phyloP scores from a whole-genome alignment of 345 rosid species.

The Moringa oleifera region DNA sequence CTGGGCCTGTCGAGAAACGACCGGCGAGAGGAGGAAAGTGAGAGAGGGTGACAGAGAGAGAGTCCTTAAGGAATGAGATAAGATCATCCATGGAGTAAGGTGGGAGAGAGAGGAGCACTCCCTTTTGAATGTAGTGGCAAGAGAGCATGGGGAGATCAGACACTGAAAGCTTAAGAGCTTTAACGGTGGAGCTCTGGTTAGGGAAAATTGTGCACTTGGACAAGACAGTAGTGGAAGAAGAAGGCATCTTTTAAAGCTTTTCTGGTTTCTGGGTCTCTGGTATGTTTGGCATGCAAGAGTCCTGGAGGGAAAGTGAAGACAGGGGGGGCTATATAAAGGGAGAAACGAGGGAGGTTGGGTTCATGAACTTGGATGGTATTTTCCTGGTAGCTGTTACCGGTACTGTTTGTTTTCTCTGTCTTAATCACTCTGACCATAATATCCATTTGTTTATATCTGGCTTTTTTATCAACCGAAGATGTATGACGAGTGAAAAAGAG shows the following conservation, averaged over 20 bases:
- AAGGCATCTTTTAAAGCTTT: conserved; percentile 40
- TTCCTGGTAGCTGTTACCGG: background rate
- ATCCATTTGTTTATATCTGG: no score
- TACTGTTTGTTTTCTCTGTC: no score
- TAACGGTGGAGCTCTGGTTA: conserved; percentile 29
- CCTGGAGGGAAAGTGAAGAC: background rate
- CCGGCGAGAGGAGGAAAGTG: conserved; percentile 87
- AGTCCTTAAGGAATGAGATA: conserved; percentile 38
- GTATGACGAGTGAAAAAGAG: no score
- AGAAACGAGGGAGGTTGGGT: conserved; percentile 24
- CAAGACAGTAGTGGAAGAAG: conserved; percentile 34
- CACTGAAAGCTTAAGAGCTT: conserved; percentile 63
- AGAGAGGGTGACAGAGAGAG: conserved; percentile 67
- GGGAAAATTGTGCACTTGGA: conserved; percentile 64
- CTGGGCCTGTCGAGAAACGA: conserved; percentile 53
- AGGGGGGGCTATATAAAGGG: conserved; percentile 37
- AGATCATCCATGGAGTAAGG: conserved; percentile 43
- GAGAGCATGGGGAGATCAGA: conserved; percentile 98
- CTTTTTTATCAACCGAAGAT: no score
- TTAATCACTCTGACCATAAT: no score
- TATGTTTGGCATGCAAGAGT: conserved; percentile 12
- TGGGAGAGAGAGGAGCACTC: conserved; percentile 55
- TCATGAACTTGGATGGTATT: conserved; percentile 44
- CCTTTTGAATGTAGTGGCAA: conserved; percentile 96
- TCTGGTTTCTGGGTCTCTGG: background rate